Evolutionary conservation across 1,284 basidiomycete genomes (phyloP).

Genomic region (Boletellus deceptivus): DNA sequence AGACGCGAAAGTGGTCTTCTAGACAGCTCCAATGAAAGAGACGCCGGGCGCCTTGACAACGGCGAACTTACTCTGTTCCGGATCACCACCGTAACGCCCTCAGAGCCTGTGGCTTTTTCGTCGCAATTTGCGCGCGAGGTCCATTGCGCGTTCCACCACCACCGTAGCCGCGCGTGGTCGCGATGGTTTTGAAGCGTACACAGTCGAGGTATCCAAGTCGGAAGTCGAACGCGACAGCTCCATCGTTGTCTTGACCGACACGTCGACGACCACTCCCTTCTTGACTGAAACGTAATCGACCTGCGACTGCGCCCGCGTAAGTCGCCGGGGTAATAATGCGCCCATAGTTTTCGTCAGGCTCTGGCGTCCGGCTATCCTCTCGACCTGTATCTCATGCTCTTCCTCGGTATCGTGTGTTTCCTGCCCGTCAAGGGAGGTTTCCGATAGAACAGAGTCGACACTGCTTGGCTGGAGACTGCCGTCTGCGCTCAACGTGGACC

Average conservation of each 20-base stretch:
- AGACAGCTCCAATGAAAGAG: constrained; percentile 15
- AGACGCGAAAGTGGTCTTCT: constrained; percentile 21
- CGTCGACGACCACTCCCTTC: constrained; percentile 47
- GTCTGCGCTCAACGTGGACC: constrained; percentile 11
- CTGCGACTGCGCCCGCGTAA: constrained; percentile 49
- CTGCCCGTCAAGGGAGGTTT: constrained; percentile 30
- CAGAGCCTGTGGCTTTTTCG: constrained; percentile 37
- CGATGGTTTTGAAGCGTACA: constrained; percentile 37
- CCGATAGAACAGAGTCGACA: constrained; percentile 51
- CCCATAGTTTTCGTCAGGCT: constrained; percentile 50
- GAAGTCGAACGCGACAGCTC: constrained; percentile 37
- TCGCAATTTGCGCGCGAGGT: constrained; percentile 49
- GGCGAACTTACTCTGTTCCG: neutral
- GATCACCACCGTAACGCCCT: constrained; percentile 22
- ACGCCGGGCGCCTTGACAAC: constrained; percentile 29
- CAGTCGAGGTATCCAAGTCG: constrained; percentile 33
- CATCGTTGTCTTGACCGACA: constrained; percentile 59
- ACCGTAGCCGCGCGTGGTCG: constrained; percentile 42
- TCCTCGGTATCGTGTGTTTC: constrained; percentile 43
- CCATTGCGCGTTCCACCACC: constrained; percentile 50
- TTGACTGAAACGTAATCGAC: constrained; percentile 37
- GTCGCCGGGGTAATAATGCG: constrained; percentile 49
- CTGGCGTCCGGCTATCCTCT: constrained; percentile 50
- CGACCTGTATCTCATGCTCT: constrained; percentile 55
- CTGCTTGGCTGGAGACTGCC: constrained; percentile 41